A percentile compares a stretch with the other conserved stretches of the same genome.
phyloP scores from a whole-genome alignment of 352 stramenopile species.

The Thalassiosira hispida region DNA sequence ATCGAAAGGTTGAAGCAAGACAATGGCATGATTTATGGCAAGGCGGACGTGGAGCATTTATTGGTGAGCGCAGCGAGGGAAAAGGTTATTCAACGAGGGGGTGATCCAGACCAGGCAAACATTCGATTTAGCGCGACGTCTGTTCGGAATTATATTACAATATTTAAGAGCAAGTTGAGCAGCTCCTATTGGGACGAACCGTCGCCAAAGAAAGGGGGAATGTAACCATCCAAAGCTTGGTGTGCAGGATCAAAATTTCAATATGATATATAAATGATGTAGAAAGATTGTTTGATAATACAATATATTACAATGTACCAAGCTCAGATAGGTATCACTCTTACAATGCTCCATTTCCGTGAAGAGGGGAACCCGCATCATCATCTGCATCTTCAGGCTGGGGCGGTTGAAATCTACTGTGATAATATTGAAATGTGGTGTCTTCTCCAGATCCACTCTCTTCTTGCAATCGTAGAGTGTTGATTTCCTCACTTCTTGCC shows the following conservation, averaged over 20 bases:
- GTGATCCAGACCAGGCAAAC: conserved; percentile 10
- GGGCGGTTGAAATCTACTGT: conserved; percentile 49
- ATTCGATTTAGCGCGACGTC: conserved; percentile 5
- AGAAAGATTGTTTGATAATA: too few relatives aligned
- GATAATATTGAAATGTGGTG: conserved; percentile 43
- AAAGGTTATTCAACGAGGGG: background rate
- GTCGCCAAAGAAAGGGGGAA: background rate
- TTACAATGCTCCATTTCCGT: background rate
- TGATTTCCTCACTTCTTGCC: conserved; percentile 27
- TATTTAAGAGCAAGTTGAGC: conserved; percentile 33
- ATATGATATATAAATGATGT: too few relatives aligned
- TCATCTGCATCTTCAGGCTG: background rate
- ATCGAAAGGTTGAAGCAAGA: conserved; percentile 12
- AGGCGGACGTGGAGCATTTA: conserved; percentile 8
- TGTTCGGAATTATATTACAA: conserved; percentile 21
- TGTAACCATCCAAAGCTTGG: background rate
- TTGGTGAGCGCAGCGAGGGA: conserved; percentile 1
- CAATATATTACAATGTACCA: too few relatives aligned
- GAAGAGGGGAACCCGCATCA: background rate
- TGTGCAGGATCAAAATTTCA: too few relatives aligned
- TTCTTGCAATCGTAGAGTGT: conserved; percentile 35
- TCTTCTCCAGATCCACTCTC: conserved; percentile 13
- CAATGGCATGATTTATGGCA: background rate
- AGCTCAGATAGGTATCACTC: background rate
- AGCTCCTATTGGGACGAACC: conserved; percentile 24